A percentile compares a stretch with the other conserved stretches of the same genome.
Evolutionary conservation across 768 basidiomycete species (phyloP).

Genomic region (Podaxis sp.): DNA sequence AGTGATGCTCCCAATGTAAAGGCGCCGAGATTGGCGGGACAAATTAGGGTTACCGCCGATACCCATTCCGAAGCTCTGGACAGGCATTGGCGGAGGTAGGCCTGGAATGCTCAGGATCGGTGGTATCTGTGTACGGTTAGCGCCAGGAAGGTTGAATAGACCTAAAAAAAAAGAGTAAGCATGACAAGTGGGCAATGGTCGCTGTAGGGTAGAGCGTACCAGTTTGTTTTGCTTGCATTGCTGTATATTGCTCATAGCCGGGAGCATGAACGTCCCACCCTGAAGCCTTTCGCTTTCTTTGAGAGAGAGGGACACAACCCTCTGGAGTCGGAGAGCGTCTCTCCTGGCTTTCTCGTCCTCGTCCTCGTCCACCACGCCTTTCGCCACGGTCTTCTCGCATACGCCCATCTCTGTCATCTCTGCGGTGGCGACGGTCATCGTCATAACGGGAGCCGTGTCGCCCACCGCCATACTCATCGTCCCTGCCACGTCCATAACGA

Average conservation of each 20-base stretch:
- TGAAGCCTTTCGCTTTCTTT: constrained; percentile 85
- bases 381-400: constrained; percentile 18
- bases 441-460: constrained; percentile 42
- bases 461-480: constrained; percentile 15
- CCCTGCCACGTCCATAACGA: constrained; percentile 14
- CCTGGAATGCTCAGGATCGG: constrained; percentile 82
- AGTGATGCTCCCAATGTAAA: constrained; percentile 97
- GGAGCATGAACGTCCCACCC: constrained; percentile 97
- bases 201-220: constrained; percentile 47
- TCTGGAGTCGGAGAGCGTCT: constrained; percentile 90
- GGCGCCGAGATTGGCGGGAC: constrained; percentile 88
- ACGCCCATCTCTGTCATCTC: constrained; percentile 20
- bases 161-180: constrained; percentile 47
- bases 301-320: constrained; percentile 75
- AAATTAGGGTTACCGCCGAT: constrained; percentile 86
- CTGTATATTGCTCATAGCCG: constrained; percentile 92
- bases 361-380: constrained; percentile 17
- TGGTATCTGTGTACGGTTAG: constrained; percentile 85
- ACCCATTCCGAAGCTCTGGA: constrained; percentile 84
- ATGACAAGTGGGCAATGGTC: constrained; percentile 16
- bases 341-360: constrained; percentile 68
- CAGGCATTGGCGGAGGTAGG: constrained; percentile 79
- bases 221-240: constrained; percentile 97
- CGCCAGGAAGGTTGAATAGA: constrained; percentile 94
- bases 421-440: constrained; percentile 18